A percentile compares a stretch with the other conserved stretches of the same genome.
Conservation (phyloP, 2,329 filamentous ascomycete species). For the Myriosclerotinia scirpicola region DNA sequence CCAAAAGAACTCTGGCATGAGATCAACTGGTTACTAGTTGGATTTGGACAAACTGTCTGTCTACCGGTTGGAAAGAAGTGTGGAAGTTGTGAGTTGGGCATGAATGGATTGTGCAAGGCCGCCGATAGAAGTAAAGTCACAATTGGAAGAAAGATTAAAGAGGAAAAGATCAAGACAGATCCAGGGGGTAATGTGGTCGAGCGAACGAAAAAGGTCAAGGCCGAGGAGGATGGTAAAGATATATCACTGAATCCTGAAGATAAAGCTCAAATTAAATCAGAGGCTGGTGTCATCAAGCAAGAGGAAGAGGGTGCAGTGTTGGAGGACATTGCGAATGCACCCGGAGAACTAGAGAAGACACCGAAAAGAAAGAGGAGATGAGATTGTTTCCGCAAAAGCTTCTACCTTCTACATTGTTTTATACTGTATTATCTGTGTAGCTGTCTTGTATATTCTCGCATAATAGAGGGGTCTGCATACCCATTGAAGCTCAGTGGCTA, state of each 20-base stretch:
- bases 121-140: conserved; percentile 65
- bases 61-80: conserved; percentile 67
- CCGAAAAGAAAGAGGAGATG: conserved; percentile 22
- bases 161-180: conserved; percentile 41
- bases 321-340: conserved; percentile 29
- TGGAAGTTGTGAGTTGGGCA: conserved; percentile 79
- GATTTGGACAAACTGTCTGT: conserved; percentile 70
- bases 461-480: not conserved
- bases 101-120: conserved; percentile 71
- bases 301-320: conserved; percentile 16
- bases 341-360: conserved; percentile 25
- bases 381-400: not conserved
- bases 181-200: conserved; percentile 39
- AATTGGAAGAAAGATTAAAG: conserved; percentile 55
- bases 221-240: conserved; percentile 35
- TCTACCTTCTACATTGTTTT: not conserved
- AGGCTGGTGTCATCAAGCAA: not conserved
- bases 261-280: conserved; percentile 8
- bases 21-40: conserved; percentile 73
- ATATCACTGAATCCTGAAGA: conserved; percentile 16
- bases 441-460: not conserved
- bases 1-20: conserved; percentile 71
- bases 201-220: conserved; percentile 41
- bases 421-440: not conserved
- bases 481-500: not conserved